Percentiles rank a stretch among this genome's conserved stretches.
Evolutionary conservation across 768 basidiomycete genomes (phyloP).

Genomic region (Suillus variegatus): DNA sequence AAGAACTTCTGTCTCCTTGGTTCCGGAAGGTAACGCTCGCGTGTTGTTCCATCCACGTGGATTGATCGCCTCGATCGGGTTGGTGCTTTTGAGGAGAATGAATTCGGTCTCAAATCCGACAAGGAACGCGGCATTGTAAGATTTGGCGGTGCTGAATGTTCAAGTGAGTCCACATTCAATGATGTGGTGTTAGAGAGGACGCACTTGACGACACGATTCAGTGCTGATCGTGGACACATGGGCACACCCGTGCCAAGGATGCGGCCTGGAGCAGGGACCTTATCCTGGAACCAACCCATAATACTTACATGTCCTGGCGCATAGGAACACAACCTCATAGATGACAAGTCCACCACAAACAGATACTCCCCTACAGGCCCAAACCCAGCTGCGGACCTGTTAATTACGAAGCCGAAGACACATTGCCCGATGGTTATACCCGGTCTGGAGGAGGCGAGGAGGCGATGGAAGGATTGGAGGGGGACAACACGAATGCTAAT

Average conservation of each 20-base stretch:
- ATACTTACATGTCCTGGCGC: slow-evolving; percentile 61
- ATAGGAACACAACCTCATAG: slow-evolving; percentile 55
- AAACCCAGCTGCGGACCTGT: slow-evolving; percentile 48
- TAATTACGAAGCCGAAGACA: slow-evolving; percentile 45
- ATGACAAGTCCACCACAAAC: slow-evolving; percentile 56
- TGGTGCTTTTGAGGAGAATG: slow-evolving; percentile 54
- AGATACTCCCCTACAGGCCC: slow-evolving; percentile 56
- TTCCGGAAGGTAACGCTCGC: slow-evolving; percentile 42
- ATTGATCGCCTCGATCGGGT: slow-evolving; percentile 49
- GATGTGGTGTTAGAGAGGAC: slow-evolving; percentile 16
- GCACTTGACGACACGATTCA: slow-evolving; percentile 56
- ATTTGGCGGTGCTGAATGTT: slow-evolving; percentile 33
- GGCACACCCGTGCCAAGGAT: slow-evolving; percentile 33
- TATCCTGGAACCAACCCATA: slow-evolving; percentile 72
- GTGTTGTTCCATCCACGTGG: slow-evolving; percentile 48
- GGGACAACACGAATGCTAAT: no score
- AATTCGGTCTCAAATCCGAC: slow-evolving; percentile 75
- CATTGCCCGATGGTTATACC: slow-evolving; percentile 49
- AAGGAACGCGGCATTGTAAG: slow-evolving; percentile 49
- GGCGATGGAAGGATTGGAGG: no score
- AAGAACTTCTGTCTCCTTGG: slow-evolving; percentile 43
- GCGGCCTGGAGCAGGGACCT: slow-evolving; percentile 37
- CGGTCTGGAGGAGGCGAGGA: no score
- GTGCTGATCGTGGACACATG: slow-evolving; percentile 60
- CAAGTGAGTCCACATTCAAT: not conserved